These are phyloP conservation scores for Phoma sp. DNA, from an alignment of 2,329 filamentous ascomycete species.

Conservation along the genomic window DNA sequence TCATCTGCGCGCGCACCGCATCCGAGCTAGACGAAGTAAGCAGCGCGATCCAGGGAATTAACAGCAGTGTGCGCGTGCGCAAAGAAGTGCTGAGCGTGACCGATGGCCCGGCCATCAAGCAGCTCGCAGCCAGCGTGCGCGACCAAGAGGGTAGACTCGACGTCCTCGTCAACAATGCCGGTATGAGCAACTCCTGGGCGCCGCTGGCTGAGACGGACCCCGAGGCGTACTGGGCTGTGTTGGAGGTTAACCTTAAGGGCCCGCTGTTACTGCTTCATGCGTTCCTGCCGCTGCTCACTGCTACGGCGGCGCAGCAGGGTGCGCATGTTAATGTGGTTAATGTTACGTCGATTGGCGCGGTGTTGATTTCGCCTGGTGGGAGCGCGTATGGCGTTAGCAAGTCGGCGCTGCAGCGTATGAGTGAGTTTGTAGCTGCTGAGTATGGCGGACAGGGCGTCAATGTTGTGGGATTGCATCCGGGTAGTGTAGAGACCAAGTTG, in stretches of 20 bases:
- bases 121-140: constrained; percentile 43
- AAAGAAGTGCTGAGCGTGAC: constrained; percentile 55
- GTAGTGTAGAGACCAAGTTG: constrained; percentile 33
- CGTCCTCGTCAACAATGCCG: constrained; percentile 59
- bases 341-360: constrained; percentile 55
- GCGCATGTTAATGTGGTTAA: constrained; percentile 50
- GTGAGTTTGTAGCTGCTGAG: constrained; percentile 57
- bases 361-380: constrained; percentile 1
- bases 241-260: constrained; percentile 59
- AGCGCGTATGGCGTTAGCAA: constrained; percentile 57
- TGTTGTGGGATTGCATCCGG: constrained; percentile 36
- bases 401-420: constrained; percentile 57
- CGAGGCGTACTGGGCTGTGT: constrained; percentile 51
- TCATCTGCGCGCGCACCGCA: constrained; percentile 60
- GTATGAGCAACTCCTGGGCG: constrained; percentile 39
- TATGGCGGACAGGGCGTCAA: constrained; percentile 32
- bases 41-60: constrained; percentile 47
- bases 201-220: constrained; percentile 47
- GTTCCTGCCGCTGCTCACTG: constrained; percentile 53
- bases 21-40: constrained; percentile 46
- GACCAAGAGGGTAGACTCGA: constrained; percentile 45
- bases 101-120: constrained; percentile 44
- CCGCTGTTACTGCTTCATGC: constrained; percentile 54
- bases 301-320: constrained; percentile 44
- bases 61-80: constrained; percentile 52